Base-by-base conservation (phyloP, 345 rosid species). In the Dipteronia dyeriana region DNA sequence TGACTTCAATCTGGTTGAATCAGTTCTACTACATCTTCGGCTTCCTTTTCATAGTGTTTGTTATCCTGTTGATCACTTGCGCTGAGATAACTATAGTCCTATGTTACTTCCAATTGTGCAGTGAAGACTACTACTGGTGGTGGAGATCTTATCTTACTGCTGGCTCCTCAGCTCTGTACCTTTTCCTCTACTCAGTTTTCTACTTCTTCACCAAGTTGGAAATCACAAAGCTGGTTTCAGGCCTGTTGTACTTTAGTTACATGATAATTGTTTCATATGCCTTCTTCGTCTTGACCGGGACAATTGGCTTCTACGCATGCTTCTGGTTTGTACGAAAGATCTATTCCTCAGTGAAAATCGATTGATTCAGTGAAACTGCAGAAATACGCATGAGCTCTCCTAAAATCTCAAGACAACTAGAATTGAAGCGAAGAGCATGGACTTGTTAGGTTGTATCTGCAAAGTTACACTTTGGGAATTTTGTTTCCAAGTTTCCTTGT, bases 1-100 rank as follows among this genome's bases (percentile, higher is more conserved):
- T 95, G 85, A 93, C 98, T 5, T 95, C 98, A 11, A 93, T 95
- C 78, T 95, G 98, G 98, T 88, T 95, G 86, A 95, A 95, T 86
- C 98, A 95, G 85, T 95, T 93, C 93, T 95, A 95, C 85, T 95
- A 93, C 93, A 95, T 95, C 89, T 95, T 95, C 11, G 98, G 98
- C 59, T 95, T 95, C 93, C 98, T 95, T 76, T 95, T 95, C 88
- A 93, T 95, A 51, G 98, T 95, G 78, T 93, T 95, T 65, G 72
- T 93, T 72, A 95, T 95, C 76, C 84, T 95, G 51, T 70, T 95
- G 60, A 88, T 95, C 81, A 95, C 99, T 45, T 95, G 99, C 14
- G 99, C 98, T 0, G 98, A 95, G 89, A 95, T 95, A 76, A 89
- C 99, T 0, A 84, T 95, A 5, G 98, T 95, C 61, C 93, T 95